phyloP scores from a whole-genome alignment of 2,329 filamentous ascomycete species.

The Aureobasidium sp. region DNA sequence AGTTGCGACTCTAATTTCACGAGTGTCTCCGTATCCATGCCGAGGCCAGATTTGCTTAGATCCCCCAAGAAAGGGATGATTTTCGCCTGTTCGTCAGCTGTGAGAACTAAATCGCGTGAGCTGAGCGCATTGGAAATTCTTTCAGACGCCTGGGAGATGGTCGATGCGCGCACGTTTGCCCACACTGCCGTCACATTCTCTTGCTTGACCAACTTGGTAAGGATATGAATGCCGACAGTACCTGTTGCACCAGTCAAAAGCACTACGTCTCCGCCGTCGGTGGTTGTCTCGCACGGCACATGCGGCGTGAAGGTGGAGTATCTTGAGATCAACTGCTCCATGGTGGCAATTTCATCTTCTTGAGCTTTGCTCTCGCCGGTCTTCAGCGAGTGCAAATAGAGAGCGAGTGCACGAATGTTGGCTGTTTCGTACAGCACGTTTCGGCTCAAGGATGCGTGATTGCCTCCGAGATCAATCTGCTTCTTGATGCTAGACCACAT shows the following conservation, averaged over 20 bases:
- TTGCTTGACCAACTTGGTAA: conserved; percentile 31
- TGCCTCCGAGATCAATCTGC: conserved; percentile 43
- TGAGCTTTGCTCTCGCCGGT: conserved; percentile 30
- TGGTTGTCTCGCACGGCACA: conserved; percentile 17
- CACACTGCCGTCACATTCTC: conserved; percentile 38
- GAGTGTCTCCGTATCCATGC: conserved; percentile 30
- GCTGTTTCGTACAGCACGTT: conserved; percentile 56
- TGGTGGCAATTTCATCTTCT: conserved; percentile 36
- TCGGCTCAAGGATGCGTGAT: conserved; percentile 37
- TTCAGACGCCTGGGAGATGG: conserved; percentile 28
- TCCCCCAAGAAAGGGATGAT: conserved; percentile 35
- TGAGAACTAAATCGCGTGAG: conserved; percentile 31
- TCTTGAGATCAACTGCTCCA: conserved; percentile 41
- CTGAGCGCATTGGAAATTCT: conserved; percentile 33
- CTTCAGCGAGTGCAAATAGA: conserved; percentile 39
- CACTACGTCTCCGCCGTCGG: conserved; percentile 28
- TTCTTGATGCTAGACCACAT: conserved; percentile 48
- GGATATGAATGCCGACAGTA: conserved; percentile 55
- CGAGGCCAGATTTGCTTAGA: conserved; percentile 37
- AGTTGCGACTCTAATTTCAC: conserved; percentile 29
- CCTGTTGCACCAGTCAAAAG: conserved; percentile 58
- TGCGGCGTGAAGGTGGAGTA: conserved; percentile 35
- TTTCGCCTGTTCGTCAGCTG: conserved; percentile 27
- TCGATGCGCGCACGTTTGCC: conserved; percentile 45
- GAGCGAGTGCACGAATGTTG: conserved; percentile 41